Percentiles rank a stretch among this genome's conserved stretches.
These are phyloP conservation scores for Xylaria sp. DNA, from an alignment of 2,329 filamentous ascomycete species.

Conservation along the genomic window DNA sequence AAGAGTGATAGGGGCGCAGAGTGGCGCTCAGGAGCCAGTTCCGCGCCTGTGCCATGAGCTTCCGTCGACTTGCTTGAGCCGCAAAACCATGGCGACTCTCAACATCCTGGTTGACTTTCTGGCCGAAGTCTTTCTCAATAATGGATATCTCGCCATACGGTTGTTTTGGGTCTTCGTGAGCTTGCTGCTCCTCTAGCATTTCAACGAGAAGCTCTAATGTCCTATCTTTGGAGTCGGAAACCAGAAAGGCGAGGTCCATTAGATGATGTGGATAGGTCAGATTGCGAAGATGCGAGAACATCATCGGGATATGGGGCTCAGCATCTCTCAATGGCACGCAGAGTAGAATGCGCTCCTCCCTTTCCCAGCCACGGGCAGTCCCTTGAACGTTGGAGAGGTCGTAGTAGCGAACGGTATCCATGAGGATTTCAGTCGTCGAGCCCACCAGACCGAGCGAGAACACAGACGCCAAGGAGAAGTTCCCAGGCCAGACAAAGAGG, in stretches of 20 bases:
- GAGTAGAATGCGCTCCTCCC: constrained; percentile 91
- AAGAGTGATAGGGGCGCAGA: constrained; percentile 91
- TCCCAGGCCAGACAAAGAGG: constrained; percentile 76
- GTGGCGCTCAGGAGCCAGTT: constrained; percentile 97
- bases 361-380: constrained; percentile 91
- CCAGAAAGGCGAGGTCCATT: constrained; percentile 94
- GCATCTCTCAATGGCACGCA: constrained; percentile 95
- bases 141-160: constrained; percentile 96
- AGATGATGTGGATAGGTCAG: constrained; percentile 97
- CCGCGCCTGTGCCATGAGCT: constrained; percentile 95
- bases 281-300: constrained; percentile 96
- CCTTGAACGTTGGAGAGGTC: constrained; percentile 91
- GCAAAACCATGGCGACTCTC: constrained; percentile 98
- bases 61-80: constrained; percentile 89
- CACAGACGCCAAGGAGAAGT: constrained; percentile 63
- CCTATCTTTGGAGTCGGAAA: constrained; percentile 95
- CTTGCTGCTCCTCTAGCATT: constrained; percentile 79
- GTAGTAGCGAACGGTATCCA: constrained; percentile 97
- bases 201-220: constrained; percentile 79
- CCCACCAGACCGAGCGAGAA: constrained; percentile 74
- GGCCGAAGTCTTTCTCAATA: constrained; percentile 98
- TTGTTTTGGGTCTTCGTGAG: constrained; percentile 76
- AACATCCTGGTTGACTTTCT: constrained; percentile 96
- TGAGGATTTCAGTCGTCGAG: constrained; percentile 71
- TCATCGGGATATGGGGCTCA: constrained; percentile 91